Conservation (phyloP, 805 yeast species). For the Sungouiella blattae region DNA sequence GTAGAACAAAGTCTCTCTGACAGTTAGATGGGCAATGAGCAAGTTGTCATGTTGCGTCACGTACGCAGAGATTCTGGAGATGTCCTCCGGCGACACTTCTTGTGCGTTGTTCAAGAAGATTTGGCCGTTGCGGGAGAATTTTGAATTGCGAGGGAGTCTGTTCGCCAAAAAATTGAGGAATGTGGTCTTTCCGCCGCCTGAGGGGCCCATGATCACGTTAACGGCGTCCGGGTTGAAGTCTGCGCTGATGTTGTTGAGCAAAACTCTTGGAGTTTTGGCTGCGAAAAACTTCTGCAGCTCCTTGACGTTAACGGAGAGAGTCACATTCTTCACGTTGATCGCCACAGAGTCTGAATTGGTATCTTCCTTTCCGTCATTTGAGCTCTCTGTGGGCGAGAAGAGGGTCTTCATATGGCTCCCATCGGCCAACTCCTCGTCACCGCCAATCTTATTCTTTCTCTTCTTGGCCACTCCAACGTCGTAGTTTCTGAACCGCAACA, state of each 20-base stretch:
- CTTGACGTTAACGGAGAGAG: conserved; percentile 13
- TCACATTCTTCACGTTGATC: conserved; percentile 9
- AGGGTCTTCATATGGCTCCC: conserved; percentile 1
- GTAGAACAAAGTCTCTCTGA: conserved; percentile 67
- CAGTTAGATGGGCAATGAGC: conserved; percentile 67
- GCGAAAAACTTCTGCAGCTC: conserved; percentile 7
- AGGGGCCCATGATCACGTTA: conserved; percentile 78
- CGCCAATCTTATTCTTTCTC: conserved; percentile 30
- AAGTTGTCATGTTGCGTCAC: conserved; percentile 82
- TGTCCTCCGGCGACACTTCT: conserved; percentile 18
- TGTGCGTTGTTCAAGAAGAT: conserved; percentile 26
- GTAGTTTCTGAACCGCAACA: conserved; percentile 46
- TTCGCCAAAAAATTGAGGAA: conserved; percentile 61
- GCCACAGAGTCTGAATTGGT: conserved; percentile 1
- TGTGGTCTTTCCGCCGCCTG: conserved; percentile 77
- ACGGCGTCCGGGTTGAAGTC: conserved; percentile 51
- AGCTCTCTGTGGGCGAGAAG: not conserved
- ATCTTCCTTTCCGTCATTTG: not conserved
- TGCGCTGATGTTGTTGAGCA: conserved; percentile 46
- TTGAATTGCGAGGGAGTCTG: conserved; percentile 36
- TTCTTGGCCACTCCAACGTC: conserved; percentile 49
- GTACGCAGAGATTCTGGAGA: conserved; percentile 53
- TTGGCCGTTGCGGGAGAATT: conserved; percentile 22
- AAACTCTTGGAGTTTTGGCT: conserved; percentile 9
- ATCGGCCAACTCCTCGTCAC: conserved; percentile 10